A percentile compares a stretch with the other conserved stretches of the same genome.
Conservation (phyloP, 345 rosid genomes). For the Nephelium lappaceum region DNA sequence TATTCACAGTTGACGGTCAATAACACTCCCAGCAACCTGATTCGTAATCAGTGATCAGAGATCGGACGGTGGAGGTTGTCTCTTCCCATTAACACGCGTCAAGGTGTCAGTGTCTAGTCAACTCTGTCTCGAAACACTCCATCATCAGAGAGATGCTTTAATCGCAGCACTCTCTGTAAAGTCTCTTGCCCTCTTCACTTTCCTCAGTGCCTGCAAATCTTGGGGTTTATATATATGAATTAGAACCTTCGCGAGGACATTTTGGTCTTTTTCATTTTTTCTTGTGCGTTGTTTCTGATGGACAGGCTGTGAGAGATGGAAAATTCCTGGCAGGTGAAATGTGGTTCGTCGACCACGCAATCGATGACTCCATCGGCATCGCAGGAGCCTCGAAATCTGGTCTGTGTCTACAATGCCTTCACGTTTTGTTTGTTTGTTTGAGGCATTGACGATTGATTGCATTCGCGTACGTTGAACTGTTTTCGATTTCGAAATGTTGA, state of each 20-base stretch:
- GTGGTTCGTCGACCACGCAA: slow-evolving; percentile 31
- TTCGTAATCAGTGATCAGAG: neutral
- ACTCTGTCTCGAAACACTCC: slow-evolving; percentile 27
- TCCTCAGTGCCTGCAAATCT: slow-evolving; percentile 23
- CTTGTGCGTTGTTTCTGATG: slow-evolving; percentile 10
- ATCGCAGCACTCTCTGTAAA: slow-evolving; percentile 18
- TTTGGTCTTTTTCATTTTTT: neutral
- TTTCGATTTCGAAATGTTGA: neutral
- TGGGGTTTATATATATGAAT: slow-evolving; percentile 16
- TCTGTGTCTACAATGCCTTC: slow-evolving; percentile 3
- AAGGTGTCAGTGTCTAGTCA: slow-evolving; percentile 27
- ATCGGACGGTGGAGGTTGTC: slow-evolving; percentile 18
- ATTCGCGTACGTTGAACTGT: neutral
- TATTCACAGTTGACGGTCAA: slow-evolving; percentile 37
- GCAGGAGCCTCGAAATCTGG: slow-evolving; percentile 44
- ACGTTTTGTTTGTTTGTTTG: neutral
- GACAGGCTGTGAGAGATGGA: slow-evolving; percentile 34
- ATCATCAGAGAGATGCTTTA: slow-evolving; percentile 20
- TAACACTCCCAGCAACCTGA: neutral
- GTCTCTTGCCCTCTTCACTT: neutral
- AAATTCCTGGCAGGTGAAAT: slow-evolving; percentile 39
- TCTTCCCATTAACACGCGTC: slow-evolving; percentile 28
- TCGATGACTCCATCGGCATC: slow-evolving; percentile 32
- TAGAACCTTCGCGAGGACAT: neutral
- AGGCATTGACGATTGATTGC: neutral